Base-by-base conservation (phyloP, 306 rosid genomes). In the Arachis stenosperma region DNA sequence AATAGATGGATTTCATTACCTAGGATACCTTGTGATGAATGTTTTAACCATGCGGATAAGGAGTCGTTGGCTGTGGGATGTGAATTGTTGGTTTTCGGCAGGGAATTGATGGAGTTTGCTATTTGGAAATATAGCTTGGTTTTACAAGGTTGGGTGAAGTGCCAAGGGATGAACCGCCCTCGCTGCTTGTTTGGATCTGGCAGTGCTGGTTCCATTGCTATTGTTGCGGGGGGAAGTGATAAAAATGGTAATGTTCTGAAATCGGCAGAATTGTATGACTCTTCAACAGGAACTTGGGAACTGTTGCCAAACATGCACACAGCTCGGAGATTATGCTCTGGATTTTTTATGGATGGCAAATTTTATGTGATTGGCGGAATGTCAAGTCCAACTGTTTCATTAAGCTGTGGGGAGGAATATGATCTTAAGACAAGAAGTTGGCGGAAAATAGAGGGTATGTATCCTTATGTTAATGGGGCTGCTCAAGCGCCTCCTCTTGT, bases 401-500 rank as follows among this genome's bases (percentile, higher is more conserved):
- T 91, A 82, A 86, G 91, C 52, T 94, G 97, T 70, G 97, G 96
- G 5, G 98, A 94, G 90, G 97, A 94, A 78, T 91, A 82, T 58
- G 91, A 94, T 79, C 89, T 84, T 10, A 79, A 84, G 80, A 88
- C 88, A 5, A 84, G 81, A 64, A 86, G 41, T 76, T 94, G 96
- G 98, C 81, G 92, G 76, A 89, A 74, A 77, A 89, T 91, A 73
- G 91, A 89, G 73, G 84, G 86, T 29, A 94, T 91, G 97, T 94
- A 85, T 77, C 98, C 98, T 1, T 86, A 81, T 76, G 96, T 84
- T 61, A 91, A 88, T 14, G 74, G 65, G 74, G 91, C 92, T 44
- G 87, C 92, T 22, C 97, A 94, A 79, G 97, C 97, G 22, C 98
- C 98, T 73, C 98, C 98, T 2, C 98, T 94, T 22, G 92, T 91